Conservation (phyloP, 306 rosid genomes). For the Lathyrus oleraceus region DNA sequence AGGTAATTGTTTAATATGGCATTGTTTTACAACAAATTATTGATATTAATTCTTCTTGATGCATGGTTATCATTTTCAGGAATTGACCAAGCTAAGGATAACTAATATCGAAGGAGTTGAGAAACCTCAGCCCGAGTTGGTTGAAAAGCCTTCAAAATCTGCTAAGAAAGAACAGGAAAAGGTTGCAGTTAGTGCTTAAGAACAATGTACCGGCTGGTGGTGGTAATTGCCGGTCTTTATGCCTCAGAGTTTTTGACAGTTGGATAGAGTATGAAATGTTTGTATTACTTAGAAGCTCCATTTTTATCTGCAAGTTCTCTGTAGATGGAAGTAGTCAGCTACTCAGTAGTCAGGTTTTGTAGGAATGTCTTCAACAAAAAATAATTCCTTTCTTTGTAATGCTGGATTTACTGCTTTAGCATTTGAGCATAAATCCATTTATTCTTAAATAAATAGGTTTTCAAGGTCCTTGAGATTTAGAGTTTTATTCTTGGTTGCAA, state of each 20-base stretch:
- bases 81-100: constrained; percentile 90
- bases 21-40: constrained; percentile 11
- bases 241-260: constrained; percentile 22
- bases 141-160: constrained; percentile 58
- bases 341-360: constrained; percentile 36
- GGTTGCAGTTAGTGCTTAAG: constrained; percentile 63
- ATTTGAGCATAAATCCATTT: constrained; percentile 26
- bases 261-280: constrained; percentile 29
- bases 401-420: constrained; percentile 20
- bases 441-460: constrained; percentile 36
- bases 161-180: constrained; percentile 59
- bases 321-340: constrained; percentile 26
- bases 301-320: constrained; percentile 27
- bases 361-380: constrained; percentile 30
- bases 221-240: constrained; percentile 3
- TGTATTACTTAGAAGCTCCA: constrained; percentile 29
- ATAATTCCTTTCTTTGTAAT: constrained; percentile 2
- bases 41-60: constrained; percentile 24
- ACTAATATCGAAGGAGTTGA: constrained; percentile 83
- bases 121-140: constrained; percentile 46
- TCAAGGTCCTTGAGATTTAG: constrained; percentile 28
- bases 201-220: constrained; percentile 10
- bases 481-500: constrained; percentile 8
- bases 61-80: constrained; percentile 53
- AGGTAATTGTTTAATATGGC: constrained; percentile 39